phyloP scores from a whole-genome alignment of 129 eudicot species.

The Erigeron canadensis region DNA sequence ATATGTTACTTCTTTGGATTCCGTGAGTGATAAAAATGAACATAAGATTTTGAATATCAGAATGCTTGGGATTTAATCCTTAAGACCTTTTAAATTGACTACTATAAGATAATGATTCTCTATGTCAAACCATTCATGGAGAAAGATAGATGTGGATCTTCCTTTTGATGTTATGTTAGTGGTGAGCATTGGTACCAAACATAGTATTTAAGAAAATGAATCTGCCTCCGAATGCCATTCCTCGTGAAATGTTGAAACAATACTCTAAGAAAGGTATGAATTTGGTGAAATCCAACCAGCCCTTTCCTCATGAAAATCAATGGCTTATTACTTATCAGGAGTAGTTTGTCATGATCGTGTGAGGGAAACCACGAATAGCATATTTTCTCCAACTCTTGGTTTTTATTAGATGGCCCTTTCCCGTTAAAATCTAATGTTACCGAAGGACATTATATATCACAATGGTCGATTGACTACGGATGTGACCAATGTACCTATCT shows the following conservation, averaged over 20 bases:
- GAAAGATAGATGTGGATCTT: neutral
- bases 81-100: neutral
- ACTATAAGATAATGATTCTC: neutral
- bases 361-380: neutral
- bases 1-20: conserved; percentile 3
- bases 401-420: neutral
- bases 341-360: neutral
- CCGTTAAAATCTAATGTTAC: neutral
- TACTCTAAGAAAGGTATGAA: neutral
- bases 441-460: neutral
- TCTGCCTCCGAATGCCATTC: neutral
- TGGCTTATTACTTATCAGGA: conserved; percentile 5
- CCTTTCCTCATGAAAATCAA: neutral
- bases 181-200: neutral
- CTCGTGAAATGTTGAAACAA: neutral
- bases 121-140: neutral
- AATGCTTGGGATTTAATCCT: neutral
- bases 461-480: neutral
- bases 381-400: neutral
- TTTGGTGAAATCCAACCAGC: neutral
- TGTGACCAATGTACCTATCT: neutral
- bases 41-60: conserved; percentile 8
- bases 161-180: neutral
- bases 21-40: neutral
- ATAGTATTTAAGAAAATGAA: neutral